These are phyloP conservation scores for Sporothrix luriei DNA, from an alignment of 2,329 filamentous ascomycete genomes.

Conservation along the genomic window DNA sequence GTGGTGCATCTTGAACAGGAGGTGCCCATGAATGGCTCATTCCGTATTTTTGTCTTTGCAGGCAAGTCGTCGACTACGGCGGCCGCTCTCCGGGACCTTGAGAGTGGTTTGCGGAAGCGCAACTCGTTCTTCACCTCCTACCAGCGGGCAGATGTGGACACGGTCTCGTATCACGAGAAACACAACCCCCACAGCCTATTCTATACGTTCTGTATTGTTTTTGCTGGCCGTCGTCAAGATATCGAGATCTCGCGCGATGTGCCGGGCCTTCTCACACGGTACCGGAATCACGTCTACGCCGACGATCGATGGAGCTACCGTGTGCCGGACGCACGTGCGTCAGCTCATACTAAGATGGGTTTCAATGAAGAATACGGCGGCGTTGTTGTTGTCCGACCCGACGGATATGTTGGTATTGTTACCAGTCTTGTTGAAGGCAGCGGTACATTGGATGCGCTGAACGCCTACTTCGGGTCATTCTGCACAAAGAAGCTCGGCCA, in stretches of 20 bases:
- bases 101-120: conserved; percentile 63
- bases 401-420: conserved; percentile 82
- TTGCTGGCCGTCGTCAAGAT: conserved; percentile 66
- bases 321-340: conserved; percentile 68
- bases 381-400: conserved; percentile 80
- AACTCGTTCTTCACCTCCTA: conserved; percentile 73
- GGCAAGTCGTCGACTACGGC: conserved; percentile 64
- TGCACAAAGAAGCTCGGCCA: conserved; percentile 61
- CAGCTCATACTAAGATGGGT: conserved; percentile 86
- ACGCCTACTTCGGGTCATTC: conserved; percentile 79
- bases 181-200: conserved; percentile 84
- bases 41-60: conserved; percentile 84
- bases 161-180: conserved; percentile 73
- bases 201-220: conserved; percentile 76
- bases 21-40: conserved; percentile 83
- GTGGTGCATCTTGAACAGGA: conserved; percentile 89
- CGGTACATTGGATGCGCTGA: conserved; percentile 76
- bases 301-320: conserved; percentile 77
- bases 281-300: conserved; percentile 81
- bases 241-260: conserved; percentile 74
- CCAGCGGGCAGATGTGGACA: conserved; percentile 60
- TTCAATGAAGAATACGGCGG: conserved; percentile 72
- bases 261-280: conserved; percentile 70
- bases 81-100: conserved; percentile 70
- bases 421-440: conserved; percentile 72